Base-by-base conservation (phyloP, 768 basidiomycete genomes). In the Serendipita sp. region DNA sequence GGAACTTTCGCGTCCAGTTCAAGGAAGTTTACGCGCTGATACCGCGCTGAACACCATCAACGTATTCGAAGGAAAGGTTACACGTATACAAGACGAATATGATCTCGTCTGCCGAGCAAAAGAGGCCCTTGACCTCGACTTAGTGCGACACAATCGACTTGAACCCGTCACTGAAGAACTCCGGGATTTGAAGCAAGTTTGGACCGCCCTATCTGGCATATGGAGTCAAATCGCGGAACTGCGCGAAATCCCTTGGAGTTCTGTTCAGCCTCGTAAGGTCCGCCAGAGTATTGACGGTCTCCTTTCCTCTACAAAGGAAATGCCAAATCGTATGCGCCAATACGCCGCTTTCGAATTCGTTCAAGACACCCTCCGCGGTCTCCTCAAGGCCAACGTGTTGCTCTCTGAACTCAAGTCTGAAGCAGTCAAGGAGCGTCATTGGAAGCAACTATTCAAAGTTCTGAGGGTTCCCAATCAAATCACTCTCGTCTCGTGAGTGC, bases 341-440 rank as follows among this genome's bases (percentile, higher is more conserved):
- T 99, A 99, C 73, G 91, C 93, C 6, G 96, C 96, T 0, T 99
- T 97, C 71, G 96, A 98, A 78, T 94, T 90, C 72, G 92, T 98
- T 1, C 94, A 98, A 71, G 95, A 99, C 46, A 81, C 86, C 23
- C 78, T 99, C 63, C 82, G 87, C 50, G 83, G 85, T 11, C 78
- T 93, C 55, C 80, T 97, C 68, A 98, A 96, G 76, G 85, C 88
- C 43, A 98, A 99, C 72, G 72, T 85, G 0, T 76, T 96, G 67
- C 80, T 99, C n/a, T 84, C 84, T 15, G 96, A 99, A 74, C 77
- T 99, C 70, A 97, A 96, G 76, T 95, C 92, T 8, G 96, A 98
- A 70, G 94, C 94, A 3, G 75, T 99, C 70, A 91, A 97, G 74
- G 96, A 99, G 69, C 82, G 96, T 65, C 96, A 99, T 72, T 99